Base-by-base conservation (phyloP, 192 early-diverging fungal species). In the Coemansia sp. region DNA sequence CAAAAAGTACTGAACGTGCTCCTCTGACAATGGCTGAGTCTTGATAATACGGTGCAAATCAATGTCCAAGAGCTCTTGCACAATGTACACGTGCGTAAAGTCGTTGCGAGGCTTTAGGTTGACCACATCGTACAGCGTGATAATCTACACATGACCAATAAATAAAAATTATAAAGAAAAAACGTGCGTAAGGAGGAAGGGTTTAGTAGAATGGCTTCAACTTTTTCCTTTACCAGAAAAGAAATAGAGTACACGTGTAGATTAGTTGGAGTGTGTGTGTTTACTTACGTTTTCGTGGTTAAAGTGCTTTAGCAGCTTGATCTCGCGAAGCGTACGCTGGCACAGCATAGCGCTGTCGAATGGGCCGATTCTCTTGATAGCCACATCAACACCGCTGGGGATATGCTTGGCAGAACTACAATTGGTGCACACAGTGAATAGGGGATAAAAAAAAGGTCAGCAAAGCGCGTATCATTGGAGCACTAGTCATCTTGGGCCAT, bases 21-120 rank as follows among this genome's bases (percentile, higher is more conserved):
- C 92, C 69, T 95, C 92, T n/a, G 90, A 89, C 53, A 95, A 72
- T 8, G 86, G 77, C 76, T 94, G 94, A 22, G 90, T 90, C 69
- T 90, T 89, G 78, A 96, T 93, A 75, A 95, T 92, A 46, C 92
- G 91, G 78, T 96, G 92, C 63, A 96, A 73, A 74, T 96, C 94
- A 9, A 92, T 92, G 70, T 95, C 95, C 89, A 96, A 89, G 36
- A 95, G 82, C 74, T 93, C 95, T 68, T 87, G 83, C 58, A 85
- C 79, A 39, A 89, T 76, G 72, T 89, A 88, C 36, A 81, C 78
- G 51, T 76, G 62, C 61, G 71, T 76, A 65, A 81, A 81, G 66
- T 81, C 71, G 67, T 81, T 71, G 64, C 78, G 78, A 9, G 74
- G 73, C 59, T 62, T 81, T 63, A 81, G 74, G 53, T 81, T 81